Percentiles rank a stretch among this genome's conserved stretches.
Evolutionary conservation across 257 asterid genomes (phyloP).

Genomic region (Gentiana dahurica): DNA sequence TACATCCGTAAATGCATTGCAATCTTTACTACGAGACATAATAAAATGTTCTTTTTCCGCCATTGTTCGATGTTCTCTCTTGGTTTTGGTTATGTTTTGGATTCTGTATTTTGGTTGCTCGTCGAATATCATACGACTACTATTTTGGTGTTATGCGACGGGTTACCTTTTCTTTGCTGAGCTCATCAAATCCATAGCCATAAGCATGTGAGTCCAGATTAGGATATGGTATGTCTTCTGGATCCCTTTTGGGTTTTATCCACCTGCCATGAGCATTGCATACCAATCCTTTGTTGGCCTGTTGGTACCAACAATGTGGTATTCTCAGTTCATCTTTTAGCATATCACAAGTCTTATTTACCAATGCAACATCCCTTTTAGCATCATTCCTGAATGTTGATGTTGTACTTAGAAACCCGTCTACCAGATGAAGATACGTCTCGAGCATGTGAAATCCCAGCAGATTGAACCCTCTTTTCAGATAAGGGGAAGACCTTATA

Average conservation of each 20-base stretch:
- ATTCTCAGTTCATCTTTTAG: constrained; percentile 59
- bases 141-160: too few species aligned
- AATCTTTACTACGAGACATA: too few species aligned
- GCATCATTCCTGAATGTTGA: constrained; percentile 51
- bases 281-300: constrained; percentile 52
- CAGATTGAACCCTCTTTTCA: constrained; percentile 46
- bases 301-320: constrained; percentile 62
- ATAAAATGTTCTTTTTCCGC: too few species aligned
- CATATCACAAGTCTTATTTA: constrained; percentile 71
- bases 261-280: constrained; percentile 57
- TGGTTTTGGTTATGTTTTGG: too few species aligned
- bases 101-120: too few species aligned
- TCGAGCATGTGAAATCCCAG: constrained; percentile 65
- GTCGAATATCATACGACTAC: too few species aligned
- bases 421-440: constrained; percentile 66
- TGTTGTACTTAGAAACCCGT: constrained; percentile 30
- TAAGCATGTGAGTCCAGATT: constrained; percentile 9
- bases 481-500: constrained; percentile 39
- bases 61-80: too few species aligned
- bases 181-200: too few species aligned
- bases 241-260: constrained; percentile 64
- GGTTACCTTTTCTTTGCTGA: too few species aligned
- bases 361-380: constrained; percentile 60
- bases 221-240: constrained; percentile 62
- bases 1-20: too few species aligned